These are phyloP conservation scores for Fistulifera pelliculosa DNA, from an alignment of 108 stramenopile genomes.

Conservation along the genomic window DNA sequence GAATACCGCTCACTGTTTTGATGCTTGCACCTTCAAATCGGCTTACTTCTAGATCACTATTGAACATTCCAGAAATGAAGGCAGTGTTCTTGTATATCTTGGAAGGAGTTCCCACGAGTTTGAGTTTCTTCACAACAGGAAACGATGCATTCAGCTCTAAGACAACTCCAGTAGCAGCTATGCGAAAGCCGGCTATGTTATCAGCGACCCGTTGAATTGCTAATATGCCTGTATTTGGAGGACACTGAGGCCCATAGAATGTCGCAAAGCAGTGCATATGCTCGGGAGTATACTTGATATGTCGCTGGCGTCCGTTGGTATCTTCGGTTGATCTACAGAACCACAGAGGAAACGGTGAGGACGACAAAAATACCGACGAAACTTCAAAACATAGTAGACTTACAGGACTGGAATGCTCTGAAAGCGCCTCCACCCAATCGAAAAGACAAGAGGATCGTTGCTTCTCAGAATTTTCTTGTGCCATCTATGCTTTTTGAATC, in stretches of 20 bases:
- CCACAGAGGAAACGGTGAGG: slow-evolving; percentile 20
- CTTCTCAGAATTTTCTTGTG: slow-evolving; percentile 85
- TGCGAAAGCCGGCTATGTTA: slow-evolving; percentile 82
- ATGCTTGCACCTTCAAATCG: slow-evolving; percentile 91
- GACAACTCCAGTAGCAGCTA: slow-evolving; percentile 88
- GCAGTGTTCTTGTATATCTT: slow-evolving; percentile 98
- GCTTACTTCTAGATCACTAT: slow-evolving; percentile 93
- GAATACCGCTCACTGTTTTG: slow-evolving; percentile 93
- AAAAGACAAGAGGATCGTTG: slow-evolving; percentile 94
- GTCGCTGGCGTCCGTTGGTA: slow-evolving; percentile 40
- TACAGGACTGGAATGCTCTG: slow-evolving; percentile 84
- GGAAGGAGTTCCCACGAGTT: slow-evolving; percentile 92
- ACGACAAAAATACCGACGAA: slow-evolving; percentile 35
- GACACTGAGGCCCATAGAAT: slow-evolving; percentile 90
- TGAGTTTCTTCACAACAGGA: slow-evolving; percentile 96
- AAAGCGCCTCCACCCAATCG: slow-evolving; percentile 96
- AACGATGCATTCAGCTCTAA: slow-evolving; percentile 91
- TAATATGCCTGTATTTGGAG: slow-evolving; percentile 95
- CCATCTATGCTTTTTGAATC: slow-evolving; percentile 98
- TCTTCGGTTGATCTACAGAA: slow-evolving; percentile 41
- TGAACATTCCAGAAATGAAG: slow-evolving; percentile 99
- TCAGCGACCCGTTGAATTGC: slow-evolving; percentile 81
- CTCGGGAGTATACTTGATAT: slow-evolving; percentile 98
- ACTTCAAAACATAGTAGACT: slow-evolving; percentile 5
- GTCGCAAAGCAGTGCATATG: slow-evolving; percentile 98